These are phyloP conservation scores for Gomphus bonarii DNA, from an alignment of 1,284 basidiomycete genomes.

Conservation along the genomic window DNA sequence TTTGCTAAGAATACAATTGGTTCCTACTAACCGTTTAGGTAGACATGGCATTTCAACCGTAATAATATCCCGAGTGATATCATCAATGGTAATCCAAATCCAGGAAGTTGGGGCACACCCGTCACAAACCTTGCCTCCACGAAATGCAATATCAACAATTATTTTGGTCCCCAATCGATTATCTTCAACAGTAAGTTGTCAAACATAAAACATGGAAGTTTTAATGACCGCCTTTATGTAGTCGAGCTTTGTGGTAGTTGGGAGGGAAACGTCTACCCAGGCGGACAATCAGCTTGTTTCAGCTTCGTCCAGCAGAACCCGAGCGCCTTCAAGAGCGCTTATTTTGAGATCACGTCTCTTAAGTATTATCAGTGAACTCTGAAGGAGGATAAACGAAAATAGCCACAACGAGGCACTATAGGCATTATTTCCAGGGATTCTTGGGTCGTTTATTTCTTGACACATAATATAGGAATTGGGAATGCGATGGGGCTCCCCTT, in stretches of 20 bases:
- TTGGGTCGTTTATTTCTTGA: too few species aligned
- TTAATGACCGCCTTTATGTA: background rate
- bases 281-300: slow-evolving; percentile 2
- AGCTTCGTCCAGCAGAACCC: slow-evolving; percentile 4
- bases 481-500: too few species aligned
- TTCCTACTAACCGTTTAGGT: background rate
- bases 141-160: slow-evolving; percentile 13
- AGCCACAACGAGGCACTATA: too few species aligned
- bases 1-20: too few species aligned
- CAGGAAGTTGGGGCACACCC: slow-evolving; percentile 14
- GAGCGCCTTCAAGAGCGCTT: background rate
- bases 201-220: background rate
- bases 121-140: slow-evolving; percentile 12
- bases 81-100: slow-evolving; percentile 11
- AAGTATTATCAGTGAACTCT: background rate
- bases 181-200: background rate
- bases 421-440: too few species aligned
- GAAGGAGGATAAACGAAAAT: too few species aligned
- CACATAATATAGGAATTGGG: too few species aligned
- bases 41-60: slow-evolving; percentile 17
- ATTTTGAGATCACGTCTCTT: slow-evolving; percentile 1
- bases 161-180: slow-evolving; percentile 3
- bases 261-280: background rate
- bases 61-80: slow-evolving; percentile 21
- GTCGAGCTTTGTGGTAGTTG: slow-evolving; percentile 6